A percentile compares a stretch with the other conserved stretches of the same genome.
Evolutionary conservation across 257 asterid genomes (phyloP).

Genomic region (Leptodermis oblonga): DNA sequence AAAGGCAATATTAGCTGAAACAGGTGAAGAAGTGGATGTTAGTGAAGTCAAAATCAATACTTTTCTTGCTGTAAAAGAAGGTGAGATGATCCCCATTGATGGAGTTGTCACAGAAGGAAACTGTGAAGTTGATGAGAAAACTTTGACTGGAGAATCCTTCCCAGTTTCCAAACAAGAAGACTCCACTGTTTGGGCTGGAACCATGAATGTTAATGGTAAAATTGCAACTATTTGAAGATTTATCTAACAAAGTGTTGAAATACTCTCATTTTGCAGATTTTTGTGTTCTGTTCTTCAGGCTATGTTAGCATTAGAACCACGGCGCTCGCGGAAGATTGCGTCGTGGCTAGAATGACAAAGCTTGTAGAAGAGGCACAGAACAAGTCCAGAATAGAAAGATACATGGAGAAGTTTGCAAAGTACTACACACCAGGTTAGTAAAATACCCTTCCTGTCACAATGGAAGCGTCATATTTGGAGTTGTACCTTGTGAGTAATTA

Average conservation of each 20-base stretch:
- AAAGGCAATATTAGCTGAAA: constrained; percentile 67
- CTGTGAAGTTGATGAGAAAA: constrained; percentile 83
- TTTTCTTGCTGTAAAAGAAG: constrained; percentile 69
- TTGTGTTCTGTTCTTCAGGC: constrained; percentile 34
- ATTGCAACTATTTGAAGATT: not conserved
- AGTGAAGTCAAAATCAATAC: constrained; percentile 61
- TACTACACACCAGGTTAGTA: constrained; percentile 81
- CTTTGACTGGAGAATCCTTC: constrained; percentile 79
- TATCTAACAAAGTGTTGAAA: not conserved
- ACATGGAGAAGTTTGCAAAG: constrained; percentile 75
- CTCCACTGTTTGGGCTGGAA: constrained; percentile 80
- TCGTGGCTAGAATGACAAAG: constrained; percentile 78
- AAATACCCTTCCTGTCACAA: too few species aligned
- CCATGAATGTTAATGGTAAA: constrained; percentile 71
- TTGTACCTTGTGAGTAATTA: too few species aligned
- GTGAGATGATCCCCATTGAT: constrained; percentile 74
- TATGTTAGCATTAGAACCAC: constrained; percentile 60
- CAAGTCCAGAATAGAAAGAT: constrained; percentile 66
- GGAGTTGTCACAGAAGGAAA: constrained; percentile 71
- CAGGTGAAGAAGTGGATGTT: constrained; percentile 61
- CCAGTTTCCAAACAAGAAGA: constrained; percentile 74
- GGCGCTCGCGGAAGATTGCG: constrained; percentile 65
- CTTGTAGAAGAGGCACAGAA: constrained; percentile 90
- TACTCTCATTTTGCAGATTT: not conserved
- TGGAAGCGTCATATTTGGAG: too few species aligned